Conservation (phyloP, 2,329 filamentous ascomycete species). For the Microcyclosporella mali region DNA sequence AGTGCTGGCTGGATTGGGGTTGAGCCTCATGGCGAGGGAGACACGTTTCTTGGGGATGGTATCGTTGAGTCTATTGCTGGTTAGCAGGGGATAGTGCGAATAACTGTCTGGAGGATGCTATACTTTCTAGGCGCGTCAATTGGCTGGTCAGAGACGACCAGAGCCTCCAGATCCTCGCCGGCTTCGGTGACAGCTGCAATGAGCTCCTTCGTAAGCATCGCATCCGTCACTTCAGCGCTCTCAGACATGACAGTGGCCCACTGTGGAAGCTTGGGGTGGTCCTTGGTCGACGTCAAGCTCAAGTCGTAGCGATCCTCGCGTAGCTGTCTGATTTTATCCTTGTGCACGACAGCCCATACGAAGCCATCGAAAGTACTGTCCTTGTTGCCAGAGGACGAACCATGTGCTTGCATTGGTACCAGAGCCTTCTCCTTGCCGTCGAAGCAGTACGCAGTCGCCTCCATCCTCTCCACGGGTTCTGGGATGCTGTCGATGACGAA, state of each 20-base stretch:
- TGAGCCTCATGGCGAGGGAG: conserved; percentile 65
- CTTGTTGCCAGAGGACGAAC: conserved; percentile 40
- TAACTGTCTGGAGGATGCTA: conserved; percentile 31
- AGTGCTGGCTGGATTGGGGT: conserved; percentile 51
- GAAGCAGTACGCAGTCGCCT: conserved; percentile 78
- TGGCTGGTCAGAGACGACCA: conserved; percentile 87
- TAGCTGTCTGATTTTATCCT: conserved; percentile 82
- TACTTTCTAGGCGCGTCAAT: conserved; percentile 79
- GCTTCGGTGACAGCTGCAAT: conserved; percentile 70
- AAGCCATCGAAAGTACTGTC: conserved; percentile 75
- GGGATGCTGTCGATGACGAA: conserved; percentile 76
- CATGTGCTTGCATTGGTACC: conserved; percentile 55
- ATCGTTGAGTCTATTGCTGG: conserved; percentile 65
- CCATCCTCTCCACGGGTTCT: conserved; percentile 63
- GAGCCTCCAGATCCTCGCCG: conserved; percentile 74
- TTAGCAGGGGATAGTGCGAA: conserved; percentile 3
- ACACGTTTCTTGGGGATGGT: conserved; percentile 79
- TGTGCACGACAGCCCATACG: conserved; percentile 93
- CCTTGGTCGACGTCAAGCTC: conserved; percentile 87
- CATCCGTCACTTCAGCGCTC: conserved; percentile 87
- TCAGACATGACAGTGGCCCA: conserved; percentile 97
- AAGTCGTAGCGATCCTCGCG: conserved; percentile 92
- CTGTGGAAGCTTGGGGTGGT: conserved; percentile 77
- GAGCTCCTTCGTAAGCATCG: conserved; percentile 80
- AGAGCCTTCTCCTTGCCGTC: conserved; percentile 83